Evolutionary conservation across 2,329 filamentous ascomycete genomes (phyloP).

Genomic region (Venturia carpophila): DNA sequence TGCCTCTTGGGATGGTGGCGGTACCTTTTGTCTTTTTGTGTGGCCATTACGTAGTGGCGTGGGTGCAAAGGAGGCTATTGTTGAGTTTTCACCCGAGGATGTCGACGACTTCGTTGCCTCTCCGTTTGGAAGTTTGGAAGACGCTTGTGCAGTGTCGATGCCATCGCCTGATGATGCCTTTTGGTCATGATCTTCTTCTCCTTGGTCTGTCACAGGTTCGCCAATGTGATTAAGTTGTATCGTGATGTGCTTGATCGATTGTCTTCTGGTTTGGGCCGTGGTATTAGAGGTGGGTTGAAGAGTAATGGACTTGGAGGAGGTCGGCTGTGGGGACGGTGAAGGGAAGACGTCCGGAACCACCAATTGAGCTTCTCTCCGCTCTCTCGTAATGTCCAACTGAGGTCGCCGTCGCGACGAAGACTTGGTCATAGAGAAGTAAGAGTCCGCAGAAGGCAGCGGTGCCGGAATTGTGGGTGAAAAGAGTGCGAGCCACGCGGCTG

Average conservation of each 20-base stretch:
- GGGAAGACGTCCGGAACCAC: neutral
- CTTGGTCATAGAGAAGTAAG: neutral
- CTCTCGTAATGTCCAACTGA: neutral
- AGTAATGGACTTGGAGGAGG: neutral
- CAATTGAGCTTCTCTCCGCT: constrained; percentile 1
- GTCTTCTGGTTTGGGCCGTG: neutral
- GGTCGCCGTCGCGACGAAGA: neutral
- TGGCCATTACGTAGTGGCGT: neutral
- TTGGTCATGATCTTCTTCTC: neutral
- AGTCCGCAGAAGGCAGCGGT: neutral
- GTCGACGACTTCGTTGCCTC: too few relatives aligned
- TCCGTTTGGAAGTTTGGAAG: too few relatives aligned
- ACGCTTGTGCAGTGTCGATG: too few relatives aligned
- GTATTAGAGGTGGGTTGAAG: neutral
- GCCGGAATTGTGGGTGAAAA: neutral
- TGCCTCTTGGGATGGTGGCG: neutral
- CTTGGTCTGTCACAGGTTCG: neutral
- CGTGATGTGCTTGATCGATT: neutral
- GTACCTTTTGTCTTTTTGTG: neutral
- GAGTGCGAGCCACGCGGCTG: neutral
- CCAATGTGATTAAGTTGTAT: neutral
- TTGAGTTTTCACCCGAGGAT: neutral
- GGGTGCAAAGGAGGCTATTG: neutral
- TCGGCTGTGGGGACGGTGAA: neutral
- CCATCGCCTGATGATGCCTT: too few relatives aligned